A percentile compares a stretch with the other conserved stretches of the same genome.
phyloP scores from a whole-genome alignment of 2,329 filamentous ascomycete species.

The Bipolaris gigantea region DNA sequence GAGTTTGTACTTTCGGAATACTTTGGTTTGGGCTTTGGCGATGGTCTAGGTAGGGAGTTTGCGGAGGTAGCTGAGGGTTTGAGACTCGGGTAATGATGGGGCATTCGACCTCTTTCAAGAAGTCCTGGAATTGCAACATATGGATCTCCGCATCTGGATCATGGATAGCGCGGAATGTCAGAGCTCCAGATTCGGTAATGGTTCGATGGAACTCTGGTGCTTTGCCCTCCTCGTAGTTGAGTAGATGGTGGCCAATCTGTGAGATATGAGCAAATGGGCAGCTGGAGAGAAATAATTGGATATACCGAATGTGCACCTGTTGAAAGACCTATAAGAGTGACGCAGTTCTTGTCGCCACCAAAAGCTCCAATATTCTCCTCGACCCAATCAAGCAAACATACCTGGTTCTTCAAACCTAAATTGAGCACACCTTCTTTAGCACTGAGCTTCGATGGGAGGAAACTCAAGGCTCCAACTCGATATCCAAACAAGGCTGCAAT shows the following conservation, averaged over 20 bases:
- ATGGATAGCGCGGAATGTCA: constrained; percentile 53
- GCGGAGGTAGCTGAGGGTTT: constrained; percentile 50
- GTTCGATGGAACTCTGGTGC: constrained; percentile 51
- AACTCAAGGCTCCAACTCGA: constrained; percentile 21
- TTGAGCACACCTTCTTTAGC: constrained; percentile 39
- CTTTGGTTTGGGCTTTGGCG: constrained; percentile 45
- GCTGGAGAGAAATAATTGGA: not conserved
- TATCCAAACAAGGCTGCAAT: constrained; percentile 53
- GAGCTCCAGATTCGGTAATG: constrained; percentile 52
- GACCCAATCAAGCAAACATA: constrained; percentile 50
- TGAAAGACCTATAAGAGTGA: constrained; percentile 29
- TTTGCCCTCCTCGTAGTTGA: constrained; percentile 46
- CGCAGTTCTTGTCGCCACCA: constrained; percentile 29
- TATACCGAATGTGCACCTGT: constrained; percentile 26
- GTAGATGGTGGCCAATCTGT: constrained; percentile 67
- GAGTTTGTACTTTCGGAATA: constrained; percentile 53
- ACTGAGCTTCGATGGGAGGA: constrained; percentile 14
- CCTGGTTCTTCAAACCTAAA: constrained; percentile 27
- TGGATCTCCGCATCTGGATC: constrained; percentile 47
- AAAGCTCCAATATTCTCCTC: constrained; percentile 41
- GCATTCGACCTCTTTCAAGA: constrained; percentile 45
- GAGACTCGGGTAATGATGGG: constrained; percentile 22
- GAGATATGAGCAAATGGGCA: not conserved
- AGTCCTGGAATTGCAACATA: constrained; percentile 50
- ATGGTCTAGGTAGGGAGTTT: constrained; percentile 42